Evolutionary conservation across 495 filamentous ascomycete genomes (phyloP).

Genomic region (Massariosphaeria phaeospora): DNA sequence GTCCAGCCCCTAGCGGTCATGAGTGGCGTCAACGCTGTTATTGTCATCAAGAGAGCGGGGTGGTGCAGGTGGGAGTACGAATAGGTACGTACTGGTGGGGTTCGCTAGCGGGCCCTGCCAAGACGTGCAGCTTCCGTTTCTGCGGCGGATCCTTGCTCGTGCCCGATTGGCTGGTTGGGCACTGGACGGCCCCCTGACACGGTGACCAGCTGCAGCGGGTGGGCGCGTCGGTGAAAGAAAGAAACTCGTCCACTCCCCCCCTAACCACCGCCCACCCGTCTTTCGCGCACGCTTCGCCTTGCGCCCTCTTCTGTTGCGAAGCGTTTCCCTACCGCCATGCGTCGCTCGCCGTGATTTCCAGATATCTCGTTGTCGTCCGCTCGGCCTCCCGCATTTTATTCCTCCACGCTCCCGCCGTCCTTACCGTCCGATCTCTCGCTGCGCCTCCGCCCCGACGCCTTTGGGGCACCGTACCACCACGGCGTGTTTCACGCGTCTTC

Average conservation of each 20-base stretch:
- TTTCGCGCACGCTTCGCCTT: background rate
- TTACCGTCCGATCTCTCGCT: constrained; percentile 5
- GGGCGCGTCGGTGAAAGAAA: background rate
- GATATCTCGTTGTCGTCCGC: constrained; percentile 17
- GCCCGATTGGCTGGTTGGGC: background rate
- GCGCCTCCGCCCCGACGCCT: constrained; percentile 9
- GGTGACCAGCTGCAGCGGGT: background rate
- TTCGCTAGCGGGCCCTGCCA: background rate
- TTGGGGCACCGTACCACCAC: background rate
- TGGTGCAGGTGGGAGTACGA: background rate
- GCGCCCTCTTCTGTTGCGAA: background rate
- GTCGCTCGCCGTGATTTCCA: constrained; percentile 7
- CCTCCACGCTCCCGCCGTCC: background rate
- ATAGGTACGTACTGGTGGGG: too few relatives aligned
- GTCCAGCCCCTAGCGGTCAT: too few relatives aligned
- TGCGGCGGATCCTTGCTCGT: too few relatives aligned
- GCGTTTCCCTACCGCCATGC: constrained; percentile 10
- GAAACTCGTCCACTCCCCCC: background rate
- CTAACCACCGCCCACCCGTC: background rate
- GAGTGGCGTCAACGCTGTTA: too few relatives aligned
- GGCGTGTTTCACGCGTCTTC: background rate
- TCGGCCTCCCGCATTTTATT: too few relatives aligned
- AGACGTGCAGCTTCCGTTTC: background rate
- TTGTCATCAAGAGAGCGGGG: too few relatives aligned
- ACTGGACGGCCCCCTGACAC: background rate